These are phyloP conservation scores for Ophiognomonia clavigignenti-juglandacearum DNA, from an alignment of 2,329 filamentous ascomycete genomes.

Conservation along the genomic window DNA sequence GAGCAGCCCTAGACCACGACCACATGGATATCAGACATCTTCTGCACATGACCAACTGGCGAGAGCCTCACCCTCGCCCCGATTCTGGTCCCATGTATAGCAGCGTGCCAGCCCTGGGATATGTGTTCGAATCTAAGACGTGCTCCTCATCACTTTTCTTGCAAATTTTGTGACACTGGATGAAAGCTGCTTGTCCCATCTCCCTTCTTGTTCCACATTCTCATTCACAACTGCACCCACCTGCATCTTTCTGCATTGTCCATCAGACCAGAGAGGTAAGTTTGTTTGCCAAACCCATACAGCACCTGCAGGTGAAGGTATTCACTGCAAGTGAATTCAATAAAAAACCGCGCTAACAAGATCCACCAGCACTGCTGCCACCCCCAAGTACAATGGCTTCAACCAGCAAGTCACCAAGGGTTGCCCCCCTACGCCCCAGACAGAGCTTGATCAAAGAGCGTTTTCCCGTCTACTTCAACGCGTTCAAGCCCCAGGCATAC, in stretches of 20 bases:
- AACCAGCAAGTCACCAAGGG: slow-evolving; percentile 19
- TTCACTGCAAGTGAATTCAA: not conserved
- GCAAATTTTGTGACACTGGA: slow-evolving; percentile 1
- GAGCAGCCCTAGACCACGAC: too few relatives aligned
- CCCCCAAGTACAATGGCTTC: too few relatives aligned
- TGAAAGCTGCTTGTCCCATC: slow-evolving; percentile 2
- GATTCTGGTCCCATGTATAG: not conserved
- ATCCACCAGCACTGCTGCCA: too few relatives aligned
- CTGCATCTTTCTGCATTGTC: too few relatives aligned
- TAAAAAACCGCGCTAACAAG: not conserved
- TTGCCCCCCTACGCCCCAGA: slow-evolving; percentile 40
- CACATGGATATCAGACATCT: not conserved
- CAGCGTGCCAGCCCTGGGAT: not conserved
- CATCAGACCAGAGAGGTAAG: not conserved
- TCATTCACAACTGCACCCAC: not conserved
- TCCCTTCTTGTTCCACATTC: not conserved
- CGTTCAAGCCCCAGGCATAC: slow-evolving; percentile 68
- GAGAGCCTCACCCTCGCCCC: not conserved
- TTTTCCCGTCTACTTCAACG: slow-evolving; percentile 62
- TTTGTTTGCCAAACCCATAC: too few relatives aligned
- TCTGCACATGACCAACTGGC: not conserved
- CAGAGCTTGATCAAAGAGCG: slow-evolving; percentile 63
- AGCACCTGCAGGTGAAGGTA: too few relatives aligned
- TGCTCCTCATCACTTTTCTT: not conserved
- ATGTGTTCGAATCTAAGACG: not conserved